Percentiles rank a stretch among this genome's conserved stretches.
Evolutionary conservation across 192 early-diverging fungal species (phyloP).

Genomic region (Mortierella hygrophila): DNA sequence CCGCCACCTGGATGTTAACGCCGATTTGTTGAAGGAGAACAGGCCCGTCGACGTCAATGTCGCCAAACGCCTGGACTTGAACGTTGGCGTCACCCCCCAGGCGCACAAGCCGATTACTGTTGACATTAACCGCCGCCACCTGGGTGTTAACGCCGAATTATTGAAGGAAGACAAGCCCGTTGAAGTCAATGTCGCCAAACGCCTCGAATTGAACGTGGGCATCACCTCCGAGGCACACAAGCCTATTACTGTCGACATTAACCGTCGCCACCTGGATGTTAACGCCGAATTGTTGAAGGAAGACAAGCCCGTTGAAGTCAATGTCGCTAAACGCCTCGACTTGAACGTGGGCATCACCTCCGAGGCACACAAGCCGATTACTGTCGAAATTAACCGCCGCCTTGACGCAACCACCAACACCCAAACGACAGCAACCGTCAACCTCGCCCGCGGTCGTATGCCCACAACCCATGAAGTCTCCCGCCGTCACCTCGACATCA

Average conservation of each 20-base stretch:
- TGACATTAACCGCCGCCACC: neutral
- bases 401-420: neutral
- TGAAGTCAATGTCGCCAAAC: neutral
- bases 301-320: neutral
- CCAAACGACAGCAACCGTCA: neutral
- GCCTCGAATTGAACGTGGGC: neutral
- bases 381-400: neutral
- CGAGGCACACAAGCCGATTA: neutral
- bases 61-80: neutral
- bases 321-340: neutral
- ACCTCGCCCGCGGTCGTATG: neutral
- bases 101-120: neutral
- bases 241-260: neutral
- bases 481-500: neutral
- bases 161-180: neutral
- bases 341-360: neutral
- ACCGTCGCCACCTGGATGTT: neutral
- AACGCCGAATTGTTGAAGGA: neutral
- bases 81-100: neutral
- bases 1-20: neutral
- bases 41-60: neutral
- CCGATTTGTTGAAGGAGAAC: neutral
- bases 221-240: neutral
- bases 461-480: neutral
- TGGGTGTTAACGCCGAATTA: neutral